Base-by-base conservation (phyloP, 2,329 filamentous ascomycete species). In the Colletotrichum australisinense region DNA sequence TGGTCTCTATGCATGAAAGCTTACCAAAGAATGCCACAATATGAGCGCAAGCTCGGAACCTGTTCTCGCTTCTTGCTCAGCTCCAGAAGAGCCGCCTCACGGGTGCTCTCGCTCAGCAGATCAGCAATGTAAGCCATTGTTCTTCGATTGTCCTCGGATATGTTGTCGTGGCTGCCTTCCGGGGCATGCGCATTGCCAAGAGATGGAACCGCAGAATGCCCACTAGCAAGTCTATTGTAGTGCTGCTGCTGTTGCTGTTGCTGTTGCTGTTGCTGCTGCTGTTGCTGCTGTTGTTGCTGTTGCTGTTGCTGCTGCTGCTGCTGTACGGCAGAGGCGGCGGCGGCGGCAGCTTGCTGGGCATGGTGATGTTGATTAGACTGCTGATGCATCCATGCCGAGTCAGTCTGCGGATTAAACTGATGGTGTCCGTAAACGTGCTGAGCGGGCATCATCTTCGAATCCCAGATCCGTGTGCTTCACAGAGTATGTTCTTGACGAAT, bases 41-140 rank as follows among this genome's bases (percentile, higher is more conserved):
- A 99, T 98, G 78, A 99, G 87, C 59, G 97, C 97, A 73, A 99
- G 88, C 86, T 99, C 97, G 0, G 96, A 19, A 99, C 97, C 84
- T 98, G 97, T 84, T 99, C 97, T 70, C 97, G 89, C 89, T 99
- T 99, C 88, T 99, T 99, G 86, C 96, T 98, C 64, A 99, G 89
- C 84, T 99, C 97, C 80, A 99, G 89, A 67, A 99, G 88, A 63
- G 97, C 97, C 5, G 94, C 93, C 86, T 98, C 97, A 75, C 97
- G 91, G 32, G 95, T 95, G 78, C 89, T 92, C 76, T 95, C 94
- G 82, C 95, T 96, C 80, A 98, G 89, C 71, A 98, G 88, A 82
- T 98, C 95, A 67, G 95, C 94, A 76, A 98, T 97, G 88, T 95
- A 98, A 75, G 92, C 92, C 83, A 98, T 91, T n/a, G 97, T 97